phyloP scores from a whole-genome alignment of 306 rosid species.

The Gillenia trifoliata region DNA sequence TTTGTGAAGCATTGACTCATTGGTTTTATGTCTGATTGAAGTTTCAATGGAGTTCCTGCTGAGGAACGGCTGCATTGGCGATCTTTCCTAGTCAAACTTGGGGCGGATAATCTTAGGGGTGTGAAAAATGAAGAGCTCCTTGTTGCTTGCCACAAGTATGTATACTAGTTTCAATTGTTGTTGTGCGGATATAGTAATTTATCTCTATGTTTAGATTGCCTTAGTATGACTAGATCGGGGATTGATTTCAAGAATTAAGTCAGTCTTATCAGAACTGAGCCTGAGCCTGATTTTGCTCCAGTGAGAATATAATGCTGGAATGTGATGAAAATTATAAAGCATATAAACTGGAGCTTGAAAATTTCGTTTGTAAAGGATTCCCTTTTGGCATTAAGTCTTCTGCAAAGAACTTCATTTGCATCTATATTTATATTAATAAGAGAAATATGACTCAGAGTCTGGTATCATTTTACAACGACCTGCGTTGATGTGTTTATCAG shows the following conservation, averaged over 20 bases:
- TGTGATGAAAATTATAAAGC: not conserved
- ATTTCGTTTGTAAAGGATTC: not conserved
- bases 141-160: constrained; percentile 94
- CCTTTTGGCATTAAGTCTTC: not conserved
- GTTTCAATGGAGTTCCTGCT: constrained; percentile 93
- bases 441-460: too few species aligned
- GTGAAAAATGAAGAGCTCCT: constrained; percentile 88
- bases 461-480: not conserved
- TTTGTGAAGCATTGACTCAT: not conserved
- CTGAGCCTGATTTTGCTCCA: not conserved
- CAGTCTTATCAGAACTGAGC: not conserved
- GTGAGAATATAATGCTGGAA: not conserved
- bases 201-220: constrained; percentile 1
- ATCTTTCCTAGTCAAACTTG: constrained; percentile 86
- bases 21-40: constrained; percentile 18
- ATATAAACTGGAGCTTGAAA: not conserved
- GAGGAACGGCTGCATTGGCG: constrained; percentile 97
- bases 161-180: constrained; percentile 5
- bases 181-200: not conserved
- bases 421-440: not conserved
- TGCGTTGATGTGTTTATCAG: constrained; percentile 33
- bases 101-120: constrained; percentile 94
- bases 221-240: not conserved
- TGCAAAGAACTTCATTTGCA: not conserved
- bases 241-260: not conserved